Conservation (phyloP, 2,329 filamentous ascomycete genomes). For the Peltaster fructicola region DNA sequence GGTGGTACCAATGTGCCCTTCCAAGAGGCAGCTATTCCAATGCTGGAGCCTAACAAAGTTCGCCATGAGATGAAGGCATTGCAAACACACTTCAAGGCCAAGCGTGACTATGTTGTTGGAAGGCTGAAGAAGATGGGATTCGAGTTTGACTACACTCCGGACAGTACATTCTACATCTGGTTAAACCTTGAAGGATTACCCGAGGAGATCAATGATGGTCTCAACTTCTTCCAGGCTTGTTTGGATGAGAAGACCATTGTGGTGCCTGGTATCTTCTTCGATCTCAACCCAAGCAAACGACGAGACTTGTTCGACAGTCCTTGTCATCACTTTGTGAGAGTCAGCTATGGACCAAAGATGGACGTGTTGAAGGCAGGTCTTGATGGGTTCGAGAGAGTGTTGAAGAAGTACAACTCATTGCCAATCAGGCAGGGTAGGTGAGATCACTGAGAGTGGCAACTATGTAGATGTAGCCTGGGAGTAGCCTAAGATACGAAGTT, state of each 20-base stretch:
- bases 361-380: constrained; percentile 60
- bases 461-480: too few relatives aligned
- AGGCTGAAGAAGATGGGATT: constrained; percentile 77
- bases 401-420: constrained; percentile 41
- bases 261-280: constrained; percentile 95
- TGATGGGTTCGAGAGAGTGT: constrained; percentile 68
- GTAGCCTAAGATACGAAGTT: too few relatives aligned
- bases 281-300: constrained; percentile 76
- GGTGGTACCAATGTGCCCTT: constrained; percentile 90
- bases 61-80: constrained; percentile 74
- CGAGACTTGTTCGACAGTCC: constrained; percentile 87
- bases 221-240: constrained; percentile 95
- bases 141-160: constrained; percentile 57
- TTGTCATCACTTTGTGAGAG: constrained; percentile 75
- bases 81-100: constrained; percentile 76
- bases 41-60: constrained; percentile 78
- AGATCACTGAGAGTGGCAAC: too few relatives aligned
- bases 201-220: constrained; percentile 68
- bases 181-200: constrained; percentile 49
- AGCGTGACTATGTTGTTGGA: constrained; percentile 77
- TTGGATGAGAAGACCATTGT: constrained; percentile 90
- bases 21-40: constrained; percentile 79
- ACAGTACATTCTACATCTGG: constrained; percentile 92
- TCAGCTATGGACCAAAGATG: constrained; percentile 72
- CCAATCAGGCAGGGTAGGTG: too few relatives aligned